Evolutionary conservation across 495 filamentous ascomycete species (phyloP).

Genomic region (Penicillium longicatenatum): DNA sequence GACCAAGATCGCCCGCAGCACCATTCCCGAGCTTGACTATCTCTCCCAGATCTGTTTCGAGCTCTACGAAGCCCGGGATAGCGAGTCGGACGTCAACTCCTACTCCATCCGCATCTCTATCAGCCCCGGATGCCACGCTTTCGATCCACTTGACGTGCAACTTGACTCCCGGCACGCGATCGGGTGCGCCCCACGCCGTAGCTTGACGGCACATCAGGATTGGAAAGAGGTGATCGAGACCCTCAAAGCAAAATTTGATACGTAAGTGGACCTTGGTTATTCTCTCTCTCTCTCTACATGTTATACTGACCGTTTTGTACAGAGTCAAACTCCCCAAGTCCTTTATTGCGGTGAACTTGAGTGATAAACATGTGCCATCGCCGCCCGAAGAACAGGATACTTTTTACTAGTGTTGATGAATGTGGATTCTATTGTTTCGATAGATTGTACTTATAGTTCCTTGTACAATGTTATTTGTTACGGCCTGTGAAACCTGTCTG

Average conservation of each 20-base stretch:
- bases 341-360: constrained; percentile 63
- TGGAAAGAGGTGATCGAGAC: constrained; percentile 97
- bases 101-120: constrained; percentile 97
- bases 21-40: constrained; percentile 96
- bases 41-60: constrained; percentile 98
- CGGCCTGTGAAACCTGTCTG: too few relatives aligned
- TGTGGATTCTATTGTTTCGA: not conserved
- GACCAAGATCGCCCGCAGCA: constrained; percentile 85
- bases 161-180: constrained; percentile 95
- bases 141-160: constrained; percentile 92
- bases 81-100: constrained; percentile 69
- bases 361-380: constrained; percentile 29
- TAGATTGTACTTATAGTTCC: not conserved
- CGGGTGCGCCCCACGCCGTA: constrained; percentile 83
- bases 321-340: constrained; percentile 93
- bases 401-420: not conserved
- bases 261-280: constrained; percentile 60
- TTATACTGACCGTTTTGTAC: constrained; percentile 10
- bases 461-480: not conserved
- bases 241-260: constrained; percentile 88
- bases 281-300: not conserved
- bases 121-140: constrained; percentile 92
- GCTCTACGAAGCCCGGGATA: constrained; percentile 90
- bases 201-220: constrained; percentile 86
- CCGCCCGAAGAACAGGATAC: constrained; percentile 11